These are phyloP conservation scores for Dictyostelium discoideum DNA, from an alignment of 78 protist species.

Conservation along the genomic window DNA sequence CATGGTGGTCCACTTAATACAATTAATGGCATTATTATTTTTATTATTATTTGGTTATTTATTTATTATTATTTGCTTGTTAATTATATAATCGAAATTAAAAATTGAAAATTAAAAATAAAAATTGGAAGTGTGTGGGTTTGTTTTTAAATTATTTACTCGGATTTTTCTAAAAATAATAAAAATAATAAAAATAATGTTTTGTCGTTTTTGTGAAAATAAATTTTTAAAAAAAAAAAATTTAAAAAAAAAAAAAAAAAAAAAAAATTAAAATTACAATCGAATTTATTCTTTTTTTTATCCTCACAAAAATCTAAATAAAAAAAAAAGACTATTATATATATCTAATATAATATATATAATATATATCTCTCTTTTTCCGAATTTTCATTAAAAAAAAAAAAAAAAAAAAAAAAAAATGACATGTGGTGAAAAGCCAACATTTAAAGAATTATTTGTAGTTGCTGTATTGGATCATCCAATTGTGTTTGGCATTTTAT, in stretches of 20 bases:
- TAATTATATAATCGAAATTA: no score
- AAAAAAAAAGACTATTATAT: not conserved
- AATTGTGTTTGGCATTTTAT: conserved; percentile 4
- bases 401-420: no score
- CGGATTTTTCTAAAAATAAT: not conserved
- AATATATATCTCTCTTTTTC: no score
- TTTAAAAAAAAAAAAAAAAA: not conserved
- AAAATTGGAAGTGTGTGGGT: not conserved
- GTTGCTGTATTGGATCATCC: conserved; percentile 8
- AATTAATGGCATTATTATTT: conserved; percentile 47
- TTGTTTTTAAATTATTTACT: not conserved
- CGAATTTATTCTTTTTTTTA: not conserved
- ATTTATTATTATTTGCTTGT: not conserved
- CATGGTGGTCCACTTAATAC: conserved; percentile 70
- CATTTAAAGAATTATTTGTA: not conserved
- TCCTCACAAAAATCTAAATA: not conserved
- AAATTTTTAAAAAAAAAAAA: no score
- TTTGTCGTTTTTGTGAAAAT: not conserved
- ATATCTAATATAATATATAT: no score
- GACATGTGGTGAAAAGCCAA: not conserved
- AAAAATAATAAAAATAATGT: no score
- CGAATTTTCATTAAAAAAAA: no score
- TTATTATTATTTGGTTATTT: not conserved
- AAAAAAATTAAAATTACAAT: not conserved
- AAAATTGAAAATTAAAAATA: not conserved